These are phyloP conservation scores for Cyberlindnera nakhonratchasimensis DNA, from an alignment of 805 yeast species.

Conservation along the genomic window DNA sequence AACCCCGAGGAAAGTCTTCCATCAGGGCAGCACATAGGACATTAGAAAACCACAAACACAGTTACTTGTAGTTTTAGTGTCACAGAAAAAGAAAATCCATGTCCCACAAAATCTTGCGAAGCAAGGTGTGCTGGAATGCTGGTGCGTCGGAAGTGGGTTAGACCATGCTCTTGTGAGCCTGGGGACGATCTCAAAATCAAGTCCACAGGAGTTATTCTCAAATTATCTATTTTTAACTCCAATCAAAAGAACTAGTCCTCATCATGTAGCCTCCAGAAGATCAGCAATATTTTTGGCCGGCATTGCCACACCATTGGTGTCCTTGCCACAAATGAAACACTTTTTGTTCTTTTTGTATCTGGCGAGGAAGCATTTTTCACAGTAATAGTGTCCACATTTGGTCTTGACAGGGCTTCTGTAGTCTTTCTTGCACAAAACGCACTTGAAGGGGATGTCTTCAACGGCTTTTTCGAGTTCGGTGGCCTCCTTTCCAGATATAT, in stretches of 20 bases:
- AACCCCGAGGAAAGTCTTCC: background rate
- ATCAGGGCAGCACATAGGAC: background rate
- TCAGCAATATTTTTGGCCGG: slow-evolving; percentile 44
- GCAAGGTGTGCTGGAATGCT: no score
- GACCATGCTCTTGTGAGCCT: no score
- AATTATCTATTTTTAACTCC: no score
- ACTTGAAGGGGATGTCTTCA: slow-evolving; percentile 50
- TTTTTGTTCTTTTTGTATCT: slow-evolving; percentile 40
- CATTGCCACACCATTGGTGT: slow-evolving; percentile 57
- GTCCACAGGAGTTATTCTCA: no score
- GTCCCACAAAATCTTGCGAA: no score
- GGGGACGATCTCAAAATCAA: no score
- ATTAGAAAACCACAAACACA: background rate
- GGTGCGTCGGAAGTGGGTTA: no score
- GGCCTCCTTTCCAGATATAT: slow-evolving; percentile 29
- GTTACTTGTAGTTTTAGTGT: no score
- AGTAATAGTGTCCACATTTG: slow-evolving; percentile 59
- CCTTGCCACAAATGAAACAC: slow-evolving; percentile 57
- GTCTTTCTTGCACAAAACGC: slow-evolving; percentile 56
- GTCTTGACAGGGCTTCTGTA: slow-evolving; percentile 57
- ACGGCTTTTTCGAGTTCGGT: slow-evolving; percentile 26
- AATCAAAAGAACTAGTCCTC: no score
- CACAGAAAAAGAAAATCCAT: no score
- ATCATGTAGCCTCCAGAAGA: slow-evolving; percentile 11
- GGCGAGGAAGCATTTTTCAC: slow-evolving; percentile 55